phyloP scores from a whole-genome alignment of 2,329 filamentous ascomycete species.

The Dissoconium aciculare region DNA sequence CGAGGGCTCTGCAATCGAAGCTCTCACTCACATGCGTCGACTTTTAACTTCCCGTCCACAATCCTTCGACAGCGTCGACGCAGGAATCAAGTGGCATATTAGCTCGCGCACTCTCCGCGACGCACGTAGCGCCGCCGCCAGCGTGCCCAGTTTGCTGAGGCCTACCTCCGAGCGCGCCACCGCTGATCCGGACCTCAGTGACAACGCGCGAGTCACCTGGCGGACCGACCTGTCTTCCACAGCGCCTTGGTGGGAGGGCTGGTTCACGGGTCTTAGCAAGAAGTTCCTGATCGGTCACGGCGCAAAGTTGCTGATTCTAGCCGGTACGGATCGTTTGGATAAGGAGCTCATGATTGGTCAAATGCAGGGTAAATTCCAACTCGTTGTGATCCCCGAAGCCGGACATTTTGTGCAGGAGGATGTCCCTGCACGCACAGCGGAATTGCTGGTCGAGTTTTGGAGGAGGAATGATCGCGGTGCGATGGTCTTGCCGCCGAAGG shows the following conservation, averaged over 20 bases:
- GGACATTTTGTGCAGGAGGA: conserved; percentile 97
- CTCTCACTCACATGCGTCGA: conserved; percentile 81
- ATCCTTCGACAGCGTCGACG: conserved; percentile 60
- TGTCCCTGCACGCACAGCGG: conserved; percentile 74
- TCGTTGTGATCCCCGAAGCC: conserved; percentile 86
- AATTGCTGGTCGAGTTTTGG: conserved; percentile 78
- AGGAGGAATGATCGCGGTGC: conserved; percentile 75
- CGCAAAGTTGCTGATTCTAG: conserved; percentile 71
- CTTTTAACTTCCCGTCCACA: conserved; percentile 71
- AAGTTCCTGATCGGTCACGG: conserved; percentile 74
- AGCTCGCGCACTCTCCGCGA: conserved; percentile 78
- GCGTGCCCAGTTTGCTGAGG: conserved; percentile 65
- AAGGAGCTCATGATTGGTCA: conserved; percentile 90
- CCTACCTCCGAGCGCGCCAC: no score
- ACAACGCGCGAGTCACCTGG: conserved; percentile 52
- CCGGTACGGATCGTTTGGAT: conserved; percentile 78
- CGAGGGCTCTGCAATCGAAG: conserved; percentile 87
- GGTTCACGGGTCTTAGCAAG: conserved; percentile 75
- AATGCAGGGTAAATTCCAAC: conserved; percentile 96
- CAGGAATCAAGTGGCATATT: conserved; percentile 87
- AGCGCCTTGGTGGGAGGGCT: conserved; percentile 83
- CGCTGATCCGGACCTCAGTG: conserved; percentile 11
- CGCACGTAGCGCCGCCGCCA: conserved; percentile 65
- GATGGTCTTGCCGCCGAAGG: conserved; percentile 81
- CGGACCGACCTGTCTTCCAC: conserved; percentile 70